Conservation (phyloP, 768 basidiomycete genomes). For the Russula griseocarnosa region DNA sequence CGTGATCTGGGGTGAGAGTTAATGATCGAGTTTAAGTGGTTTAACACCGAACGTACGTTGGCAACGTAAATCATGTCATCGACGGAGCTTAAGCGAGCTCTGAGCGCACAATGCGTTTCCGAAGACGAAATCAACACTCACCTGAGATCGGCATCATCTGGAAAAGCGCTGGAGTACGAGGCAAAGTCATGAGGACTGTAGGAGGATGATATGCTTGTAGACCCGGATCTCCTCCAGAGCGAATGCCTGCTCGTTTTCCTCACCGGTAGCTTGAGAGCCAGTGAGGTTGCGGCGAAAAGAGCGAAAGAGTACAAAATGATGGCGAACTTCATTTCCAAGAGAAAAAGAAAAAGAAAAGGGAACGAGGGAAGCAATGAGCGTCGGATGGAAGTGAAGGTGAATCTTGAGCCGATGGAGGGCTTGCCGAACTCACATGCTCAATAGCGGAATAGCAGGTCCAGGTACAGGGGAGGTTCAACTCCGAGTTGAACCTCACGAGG, state of each 20-base stretch:
- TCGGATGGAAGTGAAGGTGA: conserved; percentile 25
- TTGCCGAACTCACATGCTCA: no score
- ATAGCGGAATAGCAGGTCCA: no score
- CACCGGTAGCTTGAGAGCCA: conserved; percentile 48
- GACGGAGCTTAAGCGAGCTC: conserved; percentile 47
- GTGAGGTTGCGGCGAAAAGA: conserved; percentile 38
- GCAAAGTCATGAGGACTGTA: conserved; percentile 34
- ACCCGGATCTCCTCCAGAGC: conserved; percentile 40
- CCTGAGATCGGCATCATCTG: conserved; percentile 39
- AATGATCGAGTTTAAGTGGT: conserved; percentile 1
- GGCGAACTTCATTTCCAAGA: conserved; percentile 42
- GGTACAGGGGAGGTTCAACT: no score
- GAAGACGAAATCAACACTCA: conserved; percentile 31
- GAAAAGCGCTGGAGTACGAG: conserved; percentile 30
- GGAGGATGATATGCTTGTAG: conserved; percentile 26
- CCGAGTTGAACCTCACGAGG: no score
- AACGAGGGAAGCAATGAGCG: conserved; percentile 28
- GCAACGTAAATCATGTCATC: conserved; percentile 77
- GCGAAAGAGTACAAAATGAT: conserved; percentile 39
- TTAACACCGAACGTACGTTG: conserved; percentile 49
- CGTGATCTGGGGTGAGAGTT: conserved; percentile 48
- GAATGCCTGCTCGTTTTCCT: conserved; percentile 40
- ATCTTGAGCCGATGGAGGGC: no score
- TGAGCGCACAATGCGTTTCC: neutral
- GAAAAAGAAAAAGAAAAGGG: conserved; percentile 28